Base-by-base conservation (phyloP, 495 filamentous ascomycete genomes). In the Penicillium tannophilum region DNA sequence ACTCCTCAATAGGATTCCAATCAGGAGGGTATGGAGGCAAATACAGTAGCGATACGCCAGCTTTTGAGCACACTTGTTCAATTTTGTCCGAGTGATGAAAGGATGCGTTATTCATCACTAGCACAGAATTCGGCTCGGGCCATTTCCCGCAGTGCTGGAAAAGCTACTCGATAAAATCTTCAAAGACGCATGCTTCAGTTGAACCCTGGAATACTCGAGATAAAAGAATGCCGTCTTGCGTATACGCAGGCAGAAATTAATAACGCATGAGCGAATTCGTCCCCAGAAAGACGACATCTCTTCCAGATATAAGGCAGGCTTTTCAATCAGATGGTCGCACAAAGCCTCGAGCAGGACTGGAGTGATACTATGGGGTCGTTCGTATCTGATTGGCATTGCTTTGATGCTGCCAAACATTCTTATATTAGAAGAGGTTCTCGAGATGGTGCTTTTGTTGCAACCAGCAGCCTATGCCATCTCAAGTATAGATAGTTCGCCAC, bases 161-260 rank as follows among this genome's bases (percentile, higher is more conserved):
- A 36, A 75, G 65, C 61, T 76, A 60, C 61, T 79, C 63, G 52
- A 78, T 71, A 61, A 76, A 79, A 52, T 71, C 65, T 51, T 77
- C 62, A 62, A 80, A 80, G 36, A 77, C 24, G 16, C 54, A 55
- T 42, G 67, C 66, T 64, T 77, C 69, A 49, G 67, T 79, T 28
- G 65, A 71, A 43, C 77, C 74, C 47, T 67, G 44, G 56, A 74
- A 79, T 1, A 79, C 64, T 17, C 60, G 59, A 44, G 64, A 62
- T 2, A 74, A 43, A 50, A 76, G 31, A 41, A 78, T 66, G 23
- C 78, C 68, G 56, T 77, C 71, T 55, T 76, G 63, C 45, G 64
- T 63, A 67, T 78, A 80, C 23, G 70, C 70, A 24, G 68, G 72
- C 43, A 78, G 60, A 19, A 58, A 35, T n/a, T 58, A 36, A 50